These are phyloP conservation scores for Aspergillus pseudonomiae DNA, from an alignment of 2,329 filamentous ascomycete genomes.

Conservation along the genomic window DNA sequence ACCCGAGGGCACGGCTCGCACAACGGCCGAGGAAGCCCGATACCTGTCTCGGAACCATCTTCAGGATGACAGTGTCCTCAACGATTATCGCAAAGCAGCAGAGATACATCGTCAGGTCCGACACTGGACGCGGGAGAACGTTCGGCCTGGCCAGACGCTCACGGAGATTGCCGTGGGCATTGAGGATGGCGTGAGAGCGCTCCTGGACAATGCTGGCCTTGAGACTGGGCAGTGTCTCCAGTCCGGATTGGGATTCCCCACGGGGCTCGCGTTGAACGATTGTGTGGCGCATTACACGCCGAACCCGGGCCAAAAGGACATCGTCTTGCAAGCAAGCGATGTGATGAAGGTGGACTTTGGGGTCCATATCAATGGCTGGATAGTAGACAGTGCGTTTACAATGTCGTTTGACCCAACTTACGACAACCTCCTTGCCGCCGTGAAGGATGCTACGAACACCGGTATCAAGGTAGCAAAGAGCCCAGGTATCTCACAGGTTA, in stretches of 20 bases:
- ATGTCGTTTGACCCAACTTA: slow-evolving; percentile 72
- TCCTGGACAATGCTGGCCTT: background rate
- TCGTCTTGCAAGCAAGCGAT: slow-evolving; percentile 8
- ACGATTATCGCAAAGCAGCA: slow-evolving; percentile 59
- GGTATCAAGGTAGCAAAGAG: slow-evolving; percentile 45
- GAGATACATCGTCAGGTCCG: slow-evolving; percentile 59
- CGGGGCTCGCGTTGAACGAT: slow-evolving; percentile 57
- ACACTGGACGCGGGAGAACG: background rate
- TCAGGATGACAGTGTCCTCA: slow-evolving; percentile 53
- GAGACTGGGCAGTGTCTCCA: slow-evolving; percentile 35
- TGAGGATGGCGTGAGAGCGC: slow-evolving; percentile 1
- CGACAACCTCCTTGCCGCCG: slow-evolving; percentile 71
- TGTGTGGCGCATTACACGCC: slow-evolving; percentile 59
- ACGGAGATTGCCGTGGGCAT: background rate
- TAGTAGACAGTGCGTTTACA: slow-evolving; percentile 78
- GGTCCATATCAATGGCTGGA: slow-evolving; percentile 74
- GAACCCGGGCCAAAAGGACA: slow-evolving; percentile 60
- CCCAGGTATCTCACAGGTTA: background rate
- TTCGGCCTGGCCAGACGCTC: background rate
- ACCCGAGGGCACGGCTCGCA: slow-evolving; percentile 48
- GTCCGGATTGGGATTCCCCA: slow-evolving; percentile 59
- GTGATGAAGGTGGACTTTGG: slow-evolving; percentile 81
- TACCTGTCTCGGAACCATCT: slow-evolving; percentile 43
- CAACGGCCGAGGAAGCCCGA: slow-evolving; percentile 52
- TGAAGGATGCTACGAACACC: slow-evolving; percentile 61